Base-by-base conservation (phyloP, 1,139 yeast species). In the Magnusiomyces suaveolens region DNA sequence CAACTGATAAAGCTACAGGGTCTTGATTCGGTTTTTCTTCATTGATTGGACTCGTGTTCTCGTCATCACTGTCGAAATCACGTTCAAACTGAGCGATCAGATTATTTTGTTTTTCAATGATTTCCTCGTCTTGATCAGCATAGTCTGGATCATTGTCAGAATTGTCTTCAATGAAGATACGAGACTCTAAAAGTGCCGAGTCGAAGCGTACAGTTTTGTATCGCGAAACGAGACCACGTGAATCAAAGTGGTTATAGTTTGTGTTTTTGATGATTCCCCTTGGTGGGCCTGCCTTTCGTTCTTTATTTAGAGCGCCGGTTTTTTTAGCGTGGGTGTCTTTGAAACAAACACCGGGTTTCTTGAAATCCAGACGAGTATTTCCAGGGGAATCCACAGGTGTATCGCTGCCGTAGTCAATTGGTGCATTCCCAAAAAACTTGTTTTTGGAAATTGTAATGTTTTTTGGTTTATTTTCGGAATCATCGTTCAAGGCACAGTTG, bases 191-290 rank as follows among this genome's bases (percentile, higher is more conserved):
- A 32, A 18, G 44, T 24, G 41, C 53, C 44, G 26, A 47, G 43
- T n/a, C 46, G n/a, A 46, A 43, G 46, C 21, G 36, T 41, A 26
- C 57, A 26, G 20, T 46, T 53, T 18, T 54, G 47, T 39, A 46
- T 51, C 46, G 57, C 52, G 24, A 52, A 52, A 12, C 51, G n/a
- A n/a, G n/a, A n/a, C 4, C 56, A 60, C 23, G 48, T 48, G 10
- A 51, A 24, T 33, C 62, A 51, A 20, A 50, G 36, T 53, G 56
- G 56, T 36, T 53, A 46, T 52, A 56, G 56, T 46, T 32, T 3
- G 18, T 43, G 20, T 21, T 16, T 32, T 43, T 41, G n/a, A 49
- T 20, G 24, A 39, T 39, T 3, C 44, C 44, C n/a, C 20, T 41
- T 41, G 25, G 25, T 18, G 18, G 18, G 3, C 25, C 14, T n/a